These are phyloP conservation scores for Cyberlindnera euphorbiiphila DNA, from an alignment of 805 yeast species.

Conservation along the genomic window DNA sequence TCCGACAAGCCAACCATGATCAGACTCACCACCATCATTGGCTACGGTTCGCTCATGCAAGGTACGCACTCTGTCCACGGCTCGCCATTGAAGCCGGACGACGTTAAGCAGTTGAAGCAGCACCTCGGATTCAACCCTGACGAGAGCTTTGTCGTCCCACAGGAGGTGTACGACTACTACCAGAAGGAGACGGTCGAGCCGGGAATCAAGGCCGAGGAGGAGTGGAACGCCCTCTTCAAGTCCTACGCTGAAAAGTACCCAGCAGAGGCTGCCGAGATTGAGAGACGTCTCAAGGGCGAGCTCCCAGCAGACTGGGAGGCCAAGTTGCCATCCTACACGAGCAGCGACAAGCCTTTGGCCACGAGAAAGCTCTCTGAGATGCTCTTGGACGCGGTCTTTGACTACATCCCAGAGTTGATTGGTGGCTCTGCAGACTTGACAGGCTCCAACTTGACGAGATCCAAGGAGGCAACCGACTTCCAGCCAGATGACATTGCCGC, in stretches of 20 bases:
- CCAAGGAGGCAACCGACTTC: slow-evolving; percentile 82
- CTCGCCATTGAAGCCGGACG: slow-evolving; percentile 91
- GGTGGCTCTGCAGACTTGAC: slow-evolving; percentile 99
- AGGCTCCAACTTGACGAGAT: slow-evolving; percentile 92
- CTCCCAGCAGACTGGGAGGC: slow-evolving; percentile 83
- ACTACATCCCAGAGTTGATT: slow-evolving; percentile 76
- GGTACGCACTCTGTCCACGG: slow-evolving; percentile 97
- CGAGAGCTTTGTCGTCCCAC: slow-evolving; percentile 72
- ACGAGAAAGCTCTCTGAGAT: slow-evolving; percentile 91
- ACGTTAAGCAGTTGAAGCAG: slow-evolving; percentile 78
- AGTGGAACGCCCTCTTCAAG: slow-evolving; percentile 68
- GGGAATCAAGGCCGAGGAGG: slow-evolving; percentile 64
- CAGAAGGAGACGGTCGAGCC: slow-evolving; percentile 47
- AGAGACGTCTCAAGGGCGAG: slow-evolving; percentile 71
- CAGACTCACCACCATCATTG: slow-evolving; percentile 86
- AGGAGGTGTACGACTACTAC: slow-evolving; percentile 76
- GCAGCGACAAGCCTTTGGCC: slow-evolving; percentile 80
- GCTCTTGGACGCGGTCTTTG: slow-evolving; percentile 59
- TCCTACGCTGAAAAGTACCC: slow-evolving; percentile 69
- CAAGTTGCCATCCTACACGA: slow-evolving; percentile 72
- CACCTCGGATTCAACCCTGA: slow-evolving; percentile 87
- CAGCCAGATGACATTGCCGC: slow-evolving; percentile 78
- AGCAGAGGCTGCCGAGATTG: slow-evolving; percentile 69
- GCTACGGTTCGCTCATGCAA: slow-evolving; percentile 80
- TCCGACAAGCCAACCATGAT: slow-evolving; percentile 87